Conservation (phyloP, 1,139 yeast species). For the Magnusiomyces tetraspermus region DNA sequence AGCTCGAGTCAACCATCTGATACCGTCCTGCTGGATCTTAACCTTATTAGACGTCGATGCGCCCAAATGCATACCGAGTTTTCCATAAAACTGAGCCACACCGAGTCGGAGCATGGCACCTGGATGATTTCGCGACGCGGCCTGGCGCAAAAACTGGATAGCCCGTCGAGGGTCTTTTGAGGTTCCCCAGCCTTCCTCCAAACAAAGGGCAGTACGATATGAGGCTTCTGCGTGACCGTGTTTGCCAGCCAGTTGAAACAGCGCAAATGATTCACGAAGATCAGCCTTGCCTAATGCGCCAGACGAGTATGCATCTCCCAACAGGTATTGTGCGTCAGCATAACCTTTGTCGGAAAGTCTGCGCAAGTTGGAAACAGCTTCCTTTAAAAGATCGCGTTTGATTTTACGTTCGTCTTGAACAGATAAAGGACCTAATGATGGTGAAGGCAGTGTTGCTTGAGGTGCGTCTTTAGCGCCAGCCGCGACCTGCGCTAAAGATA, state of each 20-base stretch:
- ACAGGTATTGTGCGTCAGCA: constrained; percentile 79
- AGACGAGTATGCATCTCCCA: constrained; percentile 80
- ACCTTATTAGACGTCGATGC: constrained; percentile 25
- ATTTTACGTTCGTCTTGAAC: constrained; percentile 33
- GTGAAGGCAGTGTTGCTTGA: not conserved
- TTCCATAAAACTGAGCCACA: constrained; percentile 68
- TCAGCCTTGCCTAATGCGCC: constrained; percentile 85
- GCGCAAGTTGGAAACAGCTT: constrained; percentile 62
- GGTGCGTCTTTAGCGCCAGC: constrained; percentile 7
- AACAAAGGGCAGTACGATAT: constrained; percentile 82
- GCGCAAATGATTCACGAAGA: constrained; percentile 59
- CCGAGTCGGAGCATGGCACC: constrained; percentile 94
- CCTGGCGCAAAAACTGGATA: constrained; percentile 70
- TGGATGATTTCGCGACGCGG: constrained; percentile 86
- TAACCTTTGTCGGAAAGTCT: constrained; percentile 73
- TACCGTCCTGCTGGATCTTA: constrained; percentile 70
- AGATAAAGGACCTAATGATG: constrained; percentile 4
- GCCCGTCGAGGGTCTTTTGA: constrained; percentile 83
- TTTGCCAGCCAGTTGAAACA: constrained; percentile 85
- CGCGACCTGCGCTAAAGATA: constrained; percentile 7
- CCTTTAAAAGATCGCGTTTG: constrained; percentile 47
- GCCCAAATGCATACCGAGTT: constrained; percentile 54
- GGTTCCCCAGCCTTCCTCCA: constrained; percentile 90
- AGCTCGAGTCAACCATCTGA: constrained; percentile 88
- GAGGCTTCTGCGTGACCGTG: constrained; percentile 89